Evolutionary conservation across 2,329 filamentous ascomycete genomes (phyloP).

Genomic region (Arthrobotrys pseudoclavata): DNA sequence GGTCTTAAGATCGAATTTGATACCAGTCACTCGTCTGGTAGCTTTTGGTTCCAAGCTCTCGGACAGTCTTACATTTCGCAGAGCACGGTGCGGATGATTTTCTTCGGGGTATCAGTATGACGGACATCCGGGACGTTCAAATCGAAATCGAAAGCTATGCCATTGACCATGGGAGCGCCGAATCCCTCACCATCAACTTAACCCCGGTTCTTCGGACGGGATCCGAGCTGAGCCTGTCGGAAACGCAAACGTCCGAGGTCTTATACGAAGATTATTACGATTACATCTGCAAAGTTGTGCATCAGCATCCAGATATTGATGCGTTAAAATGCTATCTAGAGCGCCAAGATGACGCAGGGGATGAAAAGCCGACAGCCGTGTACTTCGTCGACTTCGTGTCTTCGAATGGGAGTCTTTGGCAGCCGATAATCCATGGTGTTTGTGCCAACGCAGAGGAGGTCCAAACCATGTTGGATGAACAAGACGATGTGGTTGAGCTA

Average conservation of each 20-base stretch:
- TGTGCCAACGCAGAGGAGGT: slow-evolving; percentile 48
- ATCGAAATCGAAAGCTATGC: slow-evolving; percentile 21
- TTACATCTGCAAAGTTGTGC: slow-evolving; percentile 49
- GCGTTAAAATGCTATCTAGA: slow-evolving; percentile 53
- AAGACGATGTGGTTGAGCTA: slow-evolving; percentile 48
- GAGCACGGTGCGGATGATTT: background rate
- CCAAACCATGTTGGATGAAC: slow-evolving; percentile 48
- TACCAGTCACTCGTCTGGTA: background rate
- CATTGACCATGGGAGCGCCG: slow-evolving; percentile 32
- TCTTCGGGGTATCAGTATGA: slow-evolving; percentile 22
- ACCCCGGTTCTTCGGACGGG: slow-evolving; percentile 25
- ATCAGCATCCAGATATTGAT: slow-evolving; percentile 53
- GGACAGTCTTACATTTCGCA: background rate
- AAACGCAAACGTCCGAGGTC: slow-evolving; percentile 29
- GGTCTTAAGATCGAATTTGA: background rate
- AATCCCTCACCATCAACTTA: slow-evolving; percentile 49
- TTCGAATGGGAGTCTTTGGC: slow-evolving; percentile 31
- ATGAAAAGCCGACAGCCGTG: slow-evolving; percentile 17
- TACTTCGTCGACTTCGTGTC: slow-evolving; percentile 53
- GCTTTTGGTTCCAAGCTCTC: background rate
- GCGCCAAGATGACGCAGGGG: slow-evolving; percentile 13
- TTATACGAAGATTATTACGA: slow-evolving; percentile 51
- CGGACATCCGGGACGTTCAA: slow-evolving; percentile 20
- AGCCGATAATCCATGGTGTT: slow-evolving; percentile 56
- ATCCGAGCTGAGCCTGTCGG: slow-evolving; percentile 41